Base-by-base conservation (phyloP, 371 early-diverging fungal genomes). In the Rhizomucor miehei region DNA sequence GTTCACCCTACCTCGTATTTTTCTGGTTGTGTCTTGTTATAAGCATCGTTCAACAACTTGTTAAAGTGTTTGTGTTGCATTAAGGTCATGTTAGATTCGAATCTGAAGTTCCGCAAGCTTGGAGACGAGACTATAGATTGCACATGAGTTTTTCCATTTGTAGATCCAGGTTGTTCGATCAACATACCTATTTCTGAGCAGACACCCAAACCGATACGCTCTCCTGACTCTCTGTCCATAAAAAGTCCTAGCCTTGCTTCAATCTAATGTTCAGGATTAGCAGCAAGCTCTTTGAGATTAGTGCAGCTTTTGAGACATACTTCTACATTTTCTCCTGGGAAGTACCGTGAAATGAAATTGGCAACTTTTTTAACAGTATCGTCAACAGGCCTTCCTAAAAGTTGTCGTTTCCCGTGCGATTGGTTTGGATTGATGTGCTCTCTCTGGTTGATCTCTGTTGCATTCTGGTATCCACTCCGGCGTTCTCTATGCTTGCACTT, bases 191-290 rank as follows among this genome's bases (percentile, higher is more conserved):
- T 78, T 62, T 92, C 92, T 44, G 84, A 84, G 25, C 59, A 37
- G 12, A 87, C 82, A 1, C 80, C 81, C 23, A 91, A 63, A 16
- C 58, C 56, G 13, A 90, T 63, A 25, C 93, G 79, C 47, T 71
- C 59, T 0, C 69, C 54, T 3, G 81, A 81, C 19, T 62, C 62
- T 51, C 79, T 89, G 59, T 89, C 89, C 5, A 89, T 63, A 40
- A 92, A 64, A 17, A 78, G 51, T 13, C 93, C 93, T 19, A 92
- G 66, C 63, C 91, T 92, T 14, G 89, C 92, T 63, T 92, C 93
- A 55, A 92, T 90, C 88, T 89, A 54, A 40, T 40, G 1, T 16
- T 17, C 17, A 19, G 12, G 35, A 16, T 49, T 35, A 49, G 43
- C 44, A n/a, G n/a, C n/a, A n/a, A n/a, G n/a, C n/a, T 1, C 36